These are phyloP conservation scores for Myxozyma neglecta DNA, from an alignment of 805 yeast species.

Conservation along the genomic window DNA sequence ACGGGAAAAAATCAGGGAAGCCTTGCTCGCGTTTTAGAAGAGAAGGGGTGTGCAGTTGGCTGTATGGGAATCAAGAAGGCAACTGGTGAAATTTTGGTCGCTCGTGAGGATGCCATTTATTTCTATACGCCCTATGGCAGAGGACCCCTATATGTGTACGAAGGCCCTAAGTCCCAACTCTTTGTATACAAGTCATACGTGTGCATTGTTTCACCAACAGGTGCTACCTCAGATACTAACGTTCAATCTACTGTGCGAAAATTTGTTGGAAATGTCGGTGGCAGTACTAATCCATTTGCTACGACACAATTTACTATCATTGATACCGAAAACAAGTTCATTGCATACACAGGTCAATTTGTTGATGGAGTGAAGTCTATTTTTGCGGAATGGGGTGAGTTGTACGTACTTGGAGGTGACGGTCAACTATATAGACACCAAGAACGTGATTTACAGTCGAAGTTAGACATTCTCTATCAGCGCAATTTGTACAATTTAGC, in stretches of 20 bases:
- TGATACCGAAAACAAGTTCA: constrained; percentile 67
- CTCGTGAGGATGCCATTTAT: constrained; percentile 60
- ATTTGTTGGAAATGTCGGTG: constrained; percentile 37
- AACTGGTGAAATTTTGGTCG: constrained; percentile 60
- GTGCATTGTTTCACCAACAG: constrained; percentile 54
- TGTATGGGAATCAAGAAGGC: constrained; percentile 42
- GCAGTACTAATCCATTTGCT: constrained; percentile 35
- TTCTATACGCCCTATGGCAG: constrained; percentile 60
- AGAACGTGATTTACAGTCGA: constrained; percentile 66
- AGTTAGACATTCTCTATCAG: constrained; percentile 65
- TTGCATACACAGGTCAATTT: constrained; percentile 69
- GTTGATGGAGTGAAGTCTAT: constrained; percentile 62
- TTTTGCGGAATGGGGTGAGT: constrained; percentile 56
- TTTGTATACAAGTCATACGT: constrained; percentile 57
- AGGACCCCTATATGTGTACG: constrained; percentile 53
- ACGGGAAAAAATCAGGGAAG: constrained; percentile 75
- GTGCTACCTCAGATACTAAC: constrained; percentile 28
- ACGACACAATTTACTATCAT: constrained; percentile 64
- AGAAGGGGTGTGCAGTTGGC: constrained; percentile 50
- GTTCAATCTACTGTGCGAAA: constrained; percentile 28
- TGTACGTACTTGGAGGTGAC: constrained; percentile 67
- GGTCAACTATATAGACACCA: constrained; percentile 69
- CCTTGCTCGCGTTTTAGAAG: constrained; percentile 52
- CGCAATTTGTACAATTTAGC: constrained; percentile 75
- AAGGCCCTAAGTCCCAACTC: constrained; percentile 55